A percentile compares a stretch with the other conserved stretches of the same genome.
These are phyloP conservation scores for Phlebiopsis flavidoalba DNA, from an alignment of 768 basidiomycete species.

Conservation along the genomic window DNA sequence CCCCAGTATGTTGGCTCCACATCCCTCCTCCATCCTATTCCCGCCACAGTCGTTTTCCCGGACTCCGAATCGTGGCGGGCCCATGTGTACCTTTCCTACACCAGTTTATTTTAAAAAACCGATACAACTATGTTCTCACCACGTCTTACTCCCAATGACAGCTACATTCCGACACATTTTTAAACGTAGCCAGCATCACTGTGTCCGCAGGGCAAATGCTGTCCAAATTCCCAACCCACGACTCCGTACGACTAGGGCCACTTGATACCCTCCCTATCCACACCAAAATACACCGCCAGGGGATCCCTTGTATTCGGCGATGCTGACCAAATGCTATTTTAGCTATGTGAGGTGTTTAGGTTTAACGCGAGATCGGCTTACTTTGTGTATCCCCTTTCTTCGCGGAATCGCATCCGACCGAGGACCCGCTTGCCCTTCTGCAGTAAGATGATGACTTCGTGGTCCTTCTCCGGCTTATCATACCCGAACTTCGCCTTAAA, in stretches of 20 bases:
- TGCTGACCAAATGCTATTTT: not conserved
- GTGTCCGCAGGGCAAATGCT: no score
- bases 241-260: not conserved
- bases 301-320: slow-evolving; percentile 1
- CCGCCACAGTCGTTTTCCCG: no score
- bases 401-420: not conserved
- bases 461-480: not conserved
- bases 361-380: not conserved
- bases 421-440: slow-evolving; percentile 5
- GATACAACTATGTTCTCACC: not conserved
- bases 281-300: slow-evolving; percentile 2
- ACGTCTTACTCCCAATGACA: not conserved
- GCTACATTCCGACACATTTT: not conserved
- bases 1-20: no score
- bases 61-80: no score
- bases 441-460: slow-evolving; percentile 3
- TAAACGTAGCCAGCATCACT: no score
- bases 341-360: not conserved
- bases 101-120: not conserved
- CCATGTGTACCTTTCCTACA: not conserved
- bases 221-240: not conserved
- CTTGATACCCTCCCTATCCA: not conserved
- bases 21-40: no score
- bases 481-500: not conserved
- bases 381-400: slow-evolving; percentile 2